Evolutionary conservation across 2,329 filamentous ascomycete species (phyloP).

Genomic region (Fusarium humuli): DNA sequence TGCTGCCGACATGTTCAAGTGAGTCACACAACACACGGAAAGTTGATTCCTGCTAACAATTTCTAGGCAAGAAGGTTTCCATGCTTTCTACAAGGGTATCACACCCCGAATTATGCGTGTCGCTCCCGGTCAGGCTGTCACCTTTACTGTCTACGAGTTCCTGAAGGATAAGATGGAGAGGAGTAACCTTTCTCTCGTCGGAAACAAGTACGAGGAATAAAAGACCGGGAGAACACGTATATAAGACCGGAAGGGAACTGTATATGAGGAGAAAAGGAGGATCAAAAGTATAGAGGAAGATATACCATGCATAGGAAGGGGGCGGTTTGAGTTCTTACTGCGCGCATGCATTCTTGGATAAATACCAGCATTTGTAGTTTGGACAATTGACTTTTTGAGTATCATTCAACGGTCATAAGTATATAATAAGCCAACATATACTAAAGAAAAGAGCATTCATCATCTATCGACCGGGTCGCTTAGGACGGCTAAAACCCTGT

Average conservation of each 20-base stretch:
- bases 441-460: not conserved
- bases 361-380: conserved; percentile 48
- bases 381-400: conserved; percentile 44
- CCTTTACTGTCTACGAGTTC: conserved; percentile 82
- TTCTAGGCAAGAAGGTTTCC: conserved; percentile 90
- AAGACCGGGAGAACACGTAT: not conserved
- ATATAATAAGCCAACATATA: conserved; percentile 1
- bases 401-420: conserved; percentile 10
- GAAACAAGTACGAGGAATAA: conserved; percentile 76
- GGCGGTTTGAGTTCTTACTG: conserved; percentile 43
- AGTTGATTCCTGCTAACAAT: too few species aligned
- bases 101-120: conserved; percentile 98
- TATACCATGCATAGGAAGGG: conserved; percentile 45
- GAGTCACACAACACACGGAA: conserved; percentile 44
- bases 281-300: conserved; percentile 34
- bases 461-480: conserved; percentile 75
- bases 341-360: conserved; percentile 45
- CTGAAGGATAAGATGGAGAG: conserved; percentile 78
- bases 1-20: conserved; percentile 86
- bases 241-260: conserved; percentile 12
- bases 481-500: conserved; percentile 79
- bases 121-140: conserved; percentile 89
- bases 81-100: conserved; percentile 99
- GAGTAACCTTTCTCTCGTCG: conserved; percentile 69
- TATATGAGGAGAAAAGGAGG: conserved; percentile 11